Evolutionary conservation across 352 stramenopile genomes (phyloP).

Genomic region (Phytophthora aleatoria): DNA sequence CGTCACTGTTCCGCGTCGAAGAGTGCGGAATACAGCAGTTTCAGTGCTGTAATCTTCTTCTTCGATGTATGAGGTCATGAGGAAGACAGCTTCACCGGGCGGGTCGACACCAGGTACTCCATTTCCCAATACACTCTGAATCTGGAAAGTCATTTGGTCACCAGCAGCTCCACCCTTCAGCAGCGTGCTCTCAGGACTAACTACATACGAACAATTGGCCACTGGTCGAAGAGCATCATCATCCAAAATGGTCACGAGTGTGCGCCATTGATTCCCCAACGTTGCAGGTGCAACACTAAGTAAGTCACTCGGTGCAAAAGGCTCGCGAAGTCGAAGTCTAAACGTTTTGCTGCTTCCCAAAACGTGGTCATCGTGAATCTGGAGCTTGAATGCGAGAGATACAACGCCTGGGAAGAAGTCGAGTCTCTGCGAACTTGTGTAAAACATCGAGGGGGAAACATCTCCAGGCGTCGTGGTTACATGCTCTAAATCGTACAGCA

Average conservation of each 20-base stretch:
- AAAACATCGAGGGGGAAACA: conserved; percentile 85
- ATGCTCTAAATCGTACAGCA: conserved; percentile 89
- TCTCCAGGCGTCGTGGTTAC: conserved; percentile 76
- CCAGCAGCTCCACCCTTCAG: conserved; percentile 47
- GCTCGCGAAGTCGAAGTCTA: conserved; percentile 51
- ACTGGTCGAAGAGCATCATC: conserved; percentile 52
- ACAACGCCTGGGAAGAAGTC: conserved; percentile 84
- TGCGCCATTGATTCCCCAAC: conserved; percentile 66
- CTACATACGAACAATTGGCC: conserved; percentile 45
- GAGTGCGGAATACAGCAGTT: conserved; percentile 14
- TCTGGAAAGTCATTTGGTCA: conserved; percentile 47
- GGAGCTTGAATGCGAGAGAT: conserved; percentile 87
- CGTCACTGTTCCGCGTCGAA: conserved; percentile 20
- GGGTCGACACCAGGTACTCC: conserved; percentile 29
- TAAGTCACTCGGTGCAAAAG: conserved; percentile 30
- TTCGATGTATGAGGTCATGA: conserved; percentile 32
- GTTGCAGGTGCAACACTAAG: conserved; percentile 23
- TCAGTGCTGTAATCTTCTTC: conserved; percentile 24
- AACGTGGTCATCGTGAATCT: conserved; percentile 91
- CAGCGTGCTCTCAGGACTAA: conserved; percentile 31
- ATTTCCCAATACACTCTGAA: conserved; percentile 61
- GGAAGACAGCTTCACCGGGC: conserved; percentile 18
- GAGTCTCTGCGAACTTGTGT: conserved; percentile 84
- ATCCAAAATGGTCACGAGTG: conserved; percentile 77
- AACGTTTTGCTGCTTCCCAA: conserved; percentile 75